phyloP scores from a whole-genome alignment of 257 asterid species.

The Nicotiana sylvestris region DNA sequence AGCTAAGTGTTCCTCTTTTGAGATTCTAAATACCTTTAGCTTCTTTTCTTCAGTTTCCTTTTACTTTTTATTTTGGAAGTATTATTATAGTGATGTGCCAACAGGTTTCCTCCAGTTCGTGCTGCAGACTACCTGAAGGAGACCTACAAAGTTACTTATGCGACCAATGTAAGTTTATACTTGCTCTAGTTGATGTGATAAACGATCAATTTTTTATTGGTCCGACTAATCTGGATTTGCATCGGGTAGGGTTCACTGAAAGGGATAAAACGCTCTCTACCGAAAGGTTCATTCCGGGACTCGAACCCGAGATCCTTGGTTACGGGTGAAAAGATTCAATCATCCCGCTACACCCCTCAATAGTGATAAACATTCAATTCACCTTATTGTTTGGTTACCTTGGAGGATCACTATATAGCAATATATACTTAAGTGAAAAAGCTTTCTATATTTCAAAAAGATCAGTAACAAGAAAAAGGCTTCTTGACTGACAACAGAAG shows the following conservation, averaged over 20 bases:
- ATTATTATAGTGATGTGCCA: neutral
- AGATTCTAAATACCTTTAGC: neutral
- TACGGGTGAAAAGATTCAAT: neutral
- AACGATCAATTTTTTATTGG: neutral
- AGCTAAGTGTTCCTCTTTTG: neutral
- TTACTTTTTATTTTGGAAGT: neutral
- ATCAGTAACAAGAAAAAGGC: no score
- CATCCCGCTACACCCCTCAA: neutral
- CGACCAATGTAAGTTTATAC: neutral
- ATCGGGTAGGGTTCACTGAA: neutral
- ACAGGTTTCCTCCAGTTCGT: constrained; percentile 50
- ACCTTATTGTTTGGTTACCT: neutral
- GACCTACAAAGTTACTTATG: constrained; percentile 33
- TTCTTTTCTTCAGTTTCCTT: neutral
- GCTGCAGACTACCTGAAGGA: constrained; percentile 45
- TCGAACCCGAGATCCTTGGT: neutral
- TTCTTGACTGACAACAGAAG: no score
- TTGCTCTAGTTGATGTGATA: neutral
- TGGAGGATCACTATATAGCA: neutral
- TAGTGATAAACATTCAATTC: neutral
- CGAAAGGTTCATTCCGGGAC: neutral
- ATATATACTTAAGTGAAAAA: no score
- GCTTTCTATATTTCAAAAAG: no score
- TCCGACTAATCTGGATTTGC: no score
- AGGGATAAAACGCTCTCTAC: neutral